Evolutionary conservation across 225 moss, liverwort and hornwort genomes (phyloP).

Genomic region (Lunularia cruciata): DNA sequence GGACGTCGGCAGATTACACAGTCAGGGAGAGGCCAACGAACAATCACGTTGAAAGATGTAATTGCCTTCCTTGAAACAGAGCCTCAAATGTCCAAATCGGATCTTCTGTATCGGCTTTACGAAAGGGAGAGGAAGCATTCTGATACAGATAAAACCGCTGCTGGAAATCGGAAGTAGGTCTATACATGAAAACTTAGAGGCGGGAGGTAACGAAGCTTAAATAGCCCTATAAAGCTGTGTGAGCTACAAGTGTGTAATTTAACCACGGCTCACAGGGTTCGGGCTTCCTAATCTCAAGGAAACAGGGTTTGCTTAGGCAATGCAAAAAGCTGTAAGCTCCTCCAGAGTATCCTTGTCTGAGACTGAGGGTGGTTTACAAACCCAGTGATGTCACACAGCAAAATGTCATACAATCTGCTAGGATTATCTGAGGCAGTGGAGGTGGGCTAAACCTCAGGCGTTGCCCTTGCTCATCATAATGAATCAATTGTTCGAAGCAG

Average conservation of each 20-base stretch:
- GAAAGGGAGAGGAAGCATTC: conserved; percentile 63
- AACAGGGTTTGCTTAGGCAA: not conserved
- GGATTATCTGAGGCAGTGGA: too few relatives aligned
- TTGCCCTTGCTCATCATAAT: too few relatives aligned
- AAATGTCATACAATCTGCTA: too few relatives aligned
- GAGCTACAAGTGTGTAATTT: not conserved
- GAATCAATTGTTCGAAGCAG: too few relatives aligned
- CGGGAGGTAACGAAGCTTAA: too few relatives aligned
- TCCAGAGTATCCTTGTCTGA: not conserved
- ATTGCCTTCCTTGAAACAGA: conserved; percentile 84
- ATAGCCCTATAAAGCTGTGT: not conserved
- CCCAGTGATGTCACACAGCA: conserved; percentile 7
- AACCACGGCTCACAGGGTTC: not conserved
- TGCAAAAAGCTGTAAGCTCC: too few relatives aligned
- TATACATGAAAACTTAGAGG: too few relatives aligned
- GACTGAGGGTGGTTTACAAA: not conserved
- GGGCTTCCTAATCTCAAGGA: not conserved
- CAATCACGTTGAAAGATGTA: conserved; percentile 68
- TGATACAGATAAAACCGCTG: conserved; percentile 28
- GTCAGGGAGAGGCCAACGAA: conserved; percentile 66
- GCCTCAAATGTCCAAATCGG: conserved; percentile 80
- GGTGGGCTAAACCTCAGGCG: too few relatives aligned
- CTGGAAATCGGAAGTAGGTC: conserved; percentile 34
- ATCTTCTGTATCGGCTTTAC: conserved; percentile 78
- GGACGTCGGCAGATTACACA: conserved; percentile 47